Evolutionary conservation across 2,329 filamentous ascomycete species (phyloP), one percentile per base, ranked within the genome.

Genomic region (Colletotrichum echinochloae): DNA sequence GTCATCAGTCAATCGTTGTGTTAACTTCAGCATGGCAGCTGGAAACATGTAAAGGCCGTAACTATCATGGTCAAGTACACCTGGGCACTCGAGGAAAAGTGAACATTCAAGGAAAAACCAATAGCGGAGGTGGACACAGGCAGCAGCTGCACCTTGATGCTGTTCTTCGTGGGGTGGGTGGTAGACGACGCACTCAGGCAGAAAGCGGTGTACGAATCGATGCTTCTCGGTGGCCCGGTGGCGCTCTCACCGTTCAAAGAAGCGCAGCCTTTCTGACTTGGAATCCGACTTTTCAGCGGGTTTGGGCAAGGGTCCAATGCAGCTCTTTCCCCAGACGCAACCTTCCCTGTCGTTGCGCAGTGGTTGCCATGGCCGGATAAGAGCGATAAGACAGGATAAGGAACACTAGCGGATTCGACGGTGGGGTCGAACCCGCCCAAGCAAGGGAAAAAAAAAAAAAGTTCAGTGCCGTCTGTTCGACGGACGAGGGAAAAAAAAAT

Each of bases 311-410:
- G 69, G 69, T 71, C 65, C 41, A 69, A 56, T 52, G 66, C 69
- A 70, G 60, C 39, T 60, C 51, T 55, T 72, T 64, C 71, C 71
- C 71, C 67, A 51, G 71, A 72, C 35, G 60, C 67, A 59, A 59
- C 35, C 67, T 70, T 67, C 67, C 67, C 65, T 67, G 67, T 59
- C 57, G 71, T 73, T 62, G 69, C 56, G 46, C 69, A 41, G 69
- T 48, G n/a, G 71, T 73, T 73, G 69, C 71, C 56, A 73, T 70
- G 67, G 57, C 16, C 37, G 37, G 57, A 67, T 69, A 72, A 68
- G 71, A 49, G 60, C 54, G 69, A 73, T 69, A 73, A 72, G 72
- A 39, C 35, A 57, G 60, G 69, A 73, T 70, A 73, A 72, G 72
- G 49, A 57, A 37, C 41, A 37, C 68, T 73, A 73, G 71, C 44